Evolutionary conservation across 441 rosid genomes (phyloP).

Genomic region (Euphorbia celastroides): DNA sequence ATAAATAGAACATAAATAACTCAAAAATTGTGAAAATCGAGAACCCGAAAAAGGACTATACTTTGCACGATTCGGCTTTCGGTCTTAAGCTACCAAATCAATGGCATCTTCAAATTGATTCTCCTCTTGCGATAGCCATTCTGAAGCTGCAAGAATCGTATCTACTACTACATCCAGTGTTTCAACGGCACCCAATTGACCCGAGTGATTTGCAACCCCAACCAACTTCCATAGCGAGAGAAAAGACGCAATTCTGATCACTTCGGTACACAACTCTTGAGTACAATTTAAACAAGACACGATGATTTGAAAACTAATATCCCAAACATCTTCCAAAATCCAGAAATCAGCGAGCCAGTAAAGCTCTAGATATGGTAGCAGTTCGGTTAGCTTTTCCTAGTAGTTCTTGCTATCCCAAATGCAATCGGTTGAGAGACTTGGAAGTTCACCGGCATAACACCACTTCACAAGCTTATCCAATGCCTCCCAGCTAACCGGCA

Average conservation of each 20-base stretch:
- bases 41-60: no score
- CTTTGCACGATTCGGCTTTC: no score
- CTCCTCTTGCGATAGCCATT: constrained; percentile 52
- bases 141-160: constrained; percentile 71
- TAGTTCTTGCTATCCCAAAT: constrained; percentile 60
- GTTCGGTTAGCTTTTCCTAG: constrained; percentile 41
- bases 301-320: constrained; percentile 39
- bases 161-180: constrained; percentile 61
- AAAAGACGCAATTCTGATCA: constrained; percentile 54
- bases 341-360: constrained; percentile 73
- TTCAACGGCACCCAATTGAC: constrained; percentile 63
- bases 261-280: constrained; percentile 39
- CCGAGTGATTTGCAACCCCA: constrained; percentile 56
- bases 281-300: constrained; percentile 43
- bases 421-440: constrained; percentile 63
- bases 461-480: constrained; percentile 54
- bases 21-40: no score
- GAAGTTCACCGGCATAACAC: constrained; percentile 53
- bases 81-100: no score
- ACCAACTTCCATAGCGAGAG: constrained; percentile 68
- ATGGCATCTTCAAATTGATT: no score
- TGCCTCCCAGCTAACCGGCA: constrained; percentile 71
- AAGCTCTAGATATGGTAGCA: constrained; percentile 65
- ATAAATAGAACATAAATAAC: no score
- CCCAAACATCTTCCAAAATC: constrained; percentile 64